phyloP scores from a whole-genome alignment of 257 asterid species.

The Nicotiana benthamiana region DNA sequence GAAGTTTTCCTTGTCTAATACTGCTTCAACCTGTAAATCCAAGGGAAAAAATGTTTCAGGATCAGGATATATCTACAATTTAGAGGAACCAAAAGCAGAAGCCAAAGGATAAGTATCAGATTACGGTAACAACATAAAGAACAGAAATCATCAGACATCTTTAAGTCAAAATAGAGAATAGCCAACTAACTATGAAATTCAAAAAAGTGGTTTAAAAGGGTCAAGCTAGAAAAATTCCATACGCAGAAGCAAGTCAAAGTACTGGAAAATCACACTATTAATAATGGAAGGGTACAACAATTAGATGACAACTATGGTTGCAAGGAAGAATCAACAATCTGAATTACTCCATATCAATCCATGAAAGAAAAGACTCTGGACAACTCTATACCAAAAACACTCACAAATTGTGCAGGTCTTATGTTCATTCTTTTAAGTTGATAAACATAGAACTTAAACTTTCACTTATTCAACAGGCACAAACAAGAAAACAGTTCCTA shows the following conservation, averaged over 20 bases:
- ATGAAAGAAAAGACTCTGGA: not conserved
- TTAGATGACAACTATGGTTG: not conserved
- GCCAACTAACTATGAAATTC: not conserved
- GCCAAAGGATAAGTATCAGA: not conserved
- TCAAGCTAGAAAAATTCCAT: not conserved
- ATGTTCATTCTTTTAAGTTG: not conserved
- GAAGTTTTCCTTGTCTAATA: constrained; percentile 84
- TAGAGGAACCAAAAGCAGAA: not conserved
- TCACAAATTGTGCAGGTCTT: not conserved
- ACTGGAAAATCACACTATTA: not conserved
- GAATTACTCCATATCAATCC: not conserved
- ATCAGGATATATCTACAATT: not conserved
- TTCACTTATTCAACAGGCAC: not conserved
- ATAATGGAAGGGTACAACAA: not conserved
- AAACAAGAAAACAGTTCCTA: not conserved
- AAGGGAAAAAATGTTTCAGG: not conserved
- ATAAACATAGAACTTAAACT: not conserved
- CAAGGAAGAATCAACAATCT: not conserved
- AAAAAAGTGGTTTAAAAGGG: not conserved
- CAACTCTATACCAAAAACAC: not conserved
- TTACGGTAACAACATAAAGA: not conserved
- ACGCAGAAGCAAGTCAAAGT: not conserved
- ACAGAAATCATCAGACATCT: not conserved
- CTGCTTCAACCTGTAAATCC: constrained; percentile 69
- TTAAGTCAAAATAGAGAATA: not conserved